Conservation (phyloP, 768 basidiomycete genomes). For the Fomitopsis serialis region DNA sequence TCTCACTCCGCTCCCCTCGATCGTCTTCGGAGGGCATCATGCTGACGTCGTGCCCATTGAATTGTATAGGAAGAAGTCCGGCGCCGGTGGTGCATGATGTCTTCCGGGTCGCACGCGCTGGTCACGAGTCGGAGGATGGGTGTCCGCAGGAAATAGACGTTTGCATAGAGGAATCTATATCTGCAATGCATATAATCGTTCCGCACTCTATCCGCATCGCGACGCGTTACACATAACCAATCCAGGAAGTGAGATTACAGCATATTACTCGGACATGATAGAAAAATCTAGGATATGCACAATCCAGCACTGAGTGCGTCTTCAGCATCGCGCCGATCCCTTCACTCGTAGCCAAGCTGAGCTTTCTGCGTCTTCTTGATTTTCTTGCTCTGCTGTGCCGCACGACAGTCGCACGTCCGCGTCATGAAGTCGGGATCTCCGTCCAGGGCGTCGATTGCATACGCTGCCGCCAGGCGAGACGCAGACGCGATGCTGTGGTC, state of each 20-base stretch:
- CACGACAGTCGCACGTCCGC: slow-evolving; percentile 64
- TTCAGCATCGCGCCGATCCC: neutral
- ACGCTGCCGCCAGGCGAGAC: slow-evolving; percentile 52
- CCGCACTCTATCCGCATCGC: neutral
- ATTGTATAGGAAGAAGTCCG: slow-evolving; percentile 13
- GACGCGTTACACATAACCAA: neutral
- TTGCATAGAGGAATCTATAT: neutral
- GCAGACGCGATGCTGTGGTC: slow-evolving; percentile 49
- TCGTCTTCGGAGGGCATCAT: slow-evolving; percentile 21
- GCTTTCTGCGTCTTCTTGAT: slow-evolving; percentile 28
- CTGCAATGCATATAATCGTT: neutral
- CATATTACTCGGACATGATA: neutral
- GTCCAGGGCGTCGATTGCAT: slow-evolving; percentile 67
- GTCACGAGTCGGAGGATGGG: too few species aligned
- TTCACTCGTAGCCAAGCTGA: slow-evolving; percentile 1
- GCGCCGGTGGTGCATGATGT: slow-evolving; percentile 1
- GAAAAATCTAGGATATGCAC: neutral
- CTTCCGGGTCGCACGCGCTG: neutral
- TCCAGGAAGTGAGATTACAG: neutral
- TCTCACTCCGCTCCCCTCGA: slow-evolving; percentile 28
- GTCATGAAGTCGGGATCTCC: slow-evolving; percentile 58
- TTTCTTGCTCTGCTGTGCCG: slow-evolving; percentile 27
- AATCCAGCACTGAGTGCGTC: neutral
- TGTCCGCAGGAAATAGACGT: neutral
- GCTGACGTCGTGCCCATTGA: neutral